These are phyloP conservation scores for Alternaria ethzedia DNA, from an alignment of 2,329 filamentous ascomycete genomes.

Conservation along the genomic window DNA sequence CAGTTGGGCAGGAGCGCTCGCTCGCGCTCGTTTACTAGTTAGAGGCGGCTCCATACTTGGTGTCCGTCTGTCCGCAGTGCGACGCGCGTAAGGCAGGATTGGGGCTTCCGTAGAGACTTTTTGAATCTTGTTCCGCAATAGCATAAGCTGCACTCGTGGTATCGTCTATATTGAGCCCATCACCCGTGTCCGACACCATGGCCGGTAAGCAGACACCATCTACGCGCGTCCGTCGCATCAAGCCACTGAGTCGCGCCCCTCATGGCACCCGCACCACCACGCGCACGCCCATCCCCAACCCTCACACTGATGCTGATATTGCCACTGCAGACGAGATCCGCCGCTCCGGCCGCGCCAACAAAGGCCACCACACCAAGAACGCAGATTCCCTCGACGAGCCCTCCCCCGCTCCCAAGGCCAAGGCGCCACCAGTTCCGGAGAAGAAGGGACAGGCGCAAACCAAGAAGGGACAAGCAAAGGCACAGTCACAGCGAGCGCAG, in stretches of 20 bases:
- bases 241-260: slow-evolving; percentile 6
- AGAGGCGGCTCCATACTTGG: slow-evolving; percentile 26
- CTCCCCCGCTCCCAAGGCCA: slow-evolving; percentile 55
- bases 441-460: slow-evolving; percentile 54
- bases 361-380: slow-evolving; percentile 91
- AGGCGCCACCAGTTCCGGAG: slow-evolving; percentile 51
- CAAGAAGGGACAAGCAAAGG: slow-evolving; percentile 46
- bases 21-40: slow-evolving; percentile 36
- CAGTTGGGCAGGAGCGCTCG: slow-evolving; percentile 21
- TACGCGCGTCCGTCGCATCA: slow-evolving; percentile 19
- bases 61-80: slow-evolving; percentile 28
- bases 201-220: slow-evolving; percentile 63
- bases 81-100: slow-evolving; percentile 24
- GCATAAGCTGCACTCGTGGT: slow-evolving; percentile 40
- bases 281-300: slow-evolving; percentile 16
- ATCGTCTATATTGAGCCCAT: slow-evolving; percentile 41
- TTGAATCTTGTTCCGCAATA: slow-evolving; percentile 45
- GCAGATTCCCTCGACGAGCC: slow-evolving; percentile 64
- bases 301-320: slow-evolving; percentile 33
- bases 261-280: slow-evolving; percentile 3
- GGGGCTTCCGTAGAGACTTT: slow-evolving; percentile 44
- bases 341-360: slow-evolving; percentile 93
- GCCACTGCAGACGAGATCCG: slow-evolving; percentile 74
- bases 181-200: slow-evolving; percentile 54
- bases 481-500: slow-evolving; percentile 49